Evolutionary conservation across 2,329 filamentous ascomycete species (phyloP), one percentile per base, ranked within the genome.

Genomic region (Talaromyces sp.): DNA sequence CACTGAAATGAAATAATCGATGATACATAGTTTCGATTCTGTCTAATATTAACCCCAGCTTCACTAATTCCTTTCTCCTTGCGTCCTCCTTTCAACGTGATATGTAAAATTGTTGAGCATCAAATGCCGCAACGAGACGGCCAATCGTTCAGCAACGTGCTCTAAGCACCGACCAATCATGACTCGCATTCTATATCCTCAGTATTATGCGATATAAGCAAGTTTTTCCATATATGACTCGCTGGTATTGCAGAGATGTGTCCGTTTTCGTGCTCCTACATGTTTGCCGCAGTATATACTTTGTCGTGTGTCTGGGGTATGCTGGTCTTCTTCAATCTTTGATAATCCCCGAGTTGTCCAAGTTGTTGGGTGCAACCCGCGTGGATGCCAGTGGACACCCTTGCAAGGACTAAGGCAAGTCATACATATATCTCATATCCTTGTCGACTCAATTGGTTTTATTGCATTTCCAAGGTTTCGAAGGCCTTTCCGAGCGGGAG

Each of bases 131-230:
- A 56, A 37, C 19, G 31, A 56, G 52, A 37, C 49, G 43, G 50
- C 65, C 66, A 67, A 67, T 67, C 66, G 52, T 47, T 61, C 63
- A 10, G 17, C 60, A 67, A 67, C 66, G 66, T 67, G 66, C 66
- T 19, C 59, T 15, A 31, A 25, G 49, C 49, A 64, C 56, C 50
- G 52, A 39, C 64, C 56, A 58, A 62, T 62, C 60, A 62, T 47
- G 25, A 37, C 39, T 35, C 50, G 27, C 31, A 5, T 35, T 35
- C 8, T 11, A 54, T 27, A 8, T 47, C 3, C 47, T 50, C 47
- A 31, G 6, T 13, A 10, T n/a, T 31, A n/a, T n/a, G 7, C 47
- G 13, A 27, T 49, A 49, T 8, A 49, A 49, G 10, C 45, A 27
- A n/a, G 22, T 10, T 31, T 31, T 31, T 25, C 13, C 25, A 25